Base-by-base conservation (phyloP, 2,329 filamentous ascomycete genomes). In the Trichoderma arundinaceum region DNA sequence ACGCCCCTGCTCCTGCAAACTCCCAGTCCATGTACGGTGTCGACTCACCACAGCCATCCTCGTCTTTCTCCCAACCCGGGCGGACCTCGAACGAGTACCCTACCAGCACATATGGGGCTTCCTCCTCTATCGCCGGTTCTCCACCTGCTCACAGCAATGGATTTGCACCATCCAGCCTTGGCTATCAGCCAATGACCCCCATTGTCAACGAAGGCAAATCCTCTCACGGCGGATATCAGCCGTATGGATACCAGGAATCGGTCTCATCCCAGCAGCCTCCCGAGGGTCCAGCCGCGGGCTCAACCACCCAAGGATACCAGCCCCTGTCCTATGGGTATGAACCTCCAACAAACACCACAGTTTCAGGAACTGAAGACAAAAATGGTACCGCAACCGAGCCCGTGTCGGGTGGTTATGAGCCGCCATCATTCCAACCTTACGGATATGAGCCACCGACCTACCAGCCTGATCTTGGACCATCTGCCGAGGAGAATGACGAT, bases 391-490 rank as follows among this genome's bases (percentile, higher is more conserved):
- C 63, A 9, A 68, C 70, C 22, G 77, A 78, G 22, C 74, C 69
- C 49, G 72, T 66, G 70, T 77, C 74, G 68, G 78, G 78, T 41
- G 80, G 82, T 15, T 91, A 89, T 70, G 86, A 89, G 67, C 83
- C 88, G 4, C 86, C 87, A 6, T 84, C 85, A 0, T 90, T 85
- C 71, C 84, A 89, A 71, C 83, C 87, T 9, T 84, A 85, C 57
- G 75, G 81, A 49, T 87, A 86, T 70, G 84, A 87, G 68, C 84
- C 86, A 1, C 84, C 84, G 0, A 84, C 85, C 1, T 84, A 86
- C 53, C 82, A 88, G 28, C 82, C 86, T 2, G 81, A 82, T 6
- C 74, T 79, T 1, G 79, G 81, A 17, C 57, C 71, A n/a, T 77
- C 75, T 22, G 71, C 73, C 13, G 74, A 80, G 3, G 77, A 78